Base-by-base conservation (phyloP, 2,329 filamentous ascomycete genomes). In the Colletotrichum coccodes region DNA sequence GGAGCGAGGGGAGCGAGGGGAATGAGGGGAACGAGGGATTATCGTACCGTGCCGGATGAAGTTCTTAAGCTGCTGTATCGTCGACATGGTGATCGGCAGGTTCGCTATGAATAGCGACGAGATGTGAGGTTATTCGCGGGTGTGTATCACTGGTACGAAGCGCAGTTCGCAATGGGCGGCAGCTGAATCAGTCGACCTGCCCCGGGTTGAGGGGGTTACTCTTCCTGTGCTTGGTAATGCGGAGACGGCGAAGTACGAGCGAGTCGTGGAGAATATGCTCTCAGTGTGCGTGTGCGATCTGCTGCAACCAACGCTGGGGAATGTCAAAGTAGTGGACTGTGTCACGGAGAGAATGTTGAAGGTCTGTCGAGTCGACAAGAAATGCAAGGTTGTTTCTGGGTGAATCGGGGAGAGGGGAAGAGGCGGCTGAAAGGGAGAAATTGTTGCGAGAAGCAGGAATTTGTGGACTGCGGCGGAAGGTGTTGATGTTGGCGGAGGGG, bases 21-120 rank as follows among this genome's bases (percentile, higher is more conserved):
- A 9, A 32, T 6, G 14, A 42, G 2, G 14, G 8, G 36, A 42
- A 53, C 7, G 60, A 62, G 32, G 40, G 42, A n/a, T 49, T 64
- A 42, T 76, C 84, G 64, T 83, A 90, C 89, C 95, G 86, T 98
- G 95, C 73, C 95, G 93, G 83, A 98, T 96, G 83, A 98, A 97
- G 83, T 98, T 98, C 84, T 98, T 98, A 76, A 98, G 89, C 79
- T 96, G 96, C 85, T 98, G 95, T 84, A 98, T 97, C 73, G 89
- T 90, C 76, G 88, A 90, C 88, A 90, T 90, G 75, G 70, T 75
- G 74, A 61, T 52, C 34, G 32, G 11, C 16, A 14, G 54, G 26
- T 32, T 53, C 65, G 54, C 65, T 60, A 32, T 23, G 40, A 11
- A 11, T 12, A 64, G 54, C 65, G 47, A 60, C 49, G 26, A 16